Base-by-base conservation (phyloP, 2,329 filamentous ascomycete genomes). In the Ustilaginoidea virens region DNA sequence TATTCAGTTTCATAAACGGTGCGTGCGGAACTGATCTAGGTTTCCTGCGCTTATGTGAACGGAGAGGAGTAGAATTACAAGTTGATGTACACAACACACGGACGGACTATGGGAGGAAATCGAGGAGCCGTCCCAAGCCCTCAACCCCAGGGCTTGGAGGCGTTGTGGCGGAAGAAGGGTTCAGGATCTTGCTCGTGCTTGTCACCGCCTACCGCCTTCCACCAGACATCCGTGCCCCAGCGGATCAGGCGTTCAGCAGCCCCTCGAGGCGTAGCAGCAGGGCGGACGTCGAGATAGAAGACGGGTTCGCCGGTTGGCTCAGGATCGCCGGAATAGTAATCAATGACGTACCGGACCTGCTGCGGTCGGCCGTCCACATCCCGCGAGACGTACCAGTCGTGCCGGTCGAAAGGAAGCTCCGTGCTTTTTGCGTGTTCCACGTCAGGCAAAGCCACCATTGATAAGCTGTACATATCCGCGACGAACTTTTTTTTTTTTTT, bases 141-240 rank as follows among this genome's bases (percentile, higher is more conserved):
- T 33, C 28, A 39, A 17, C 35, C 26, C 30, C 35, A 41, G 3
- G 37, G 30, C 31, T 39, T 42, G 7, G 31, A 27, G 3, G 36
- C 18, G 27, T 39, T 39, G 28, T 42, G 39, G 26, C 48, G 46
- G 43, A 53, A 45, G 28, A 53, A 47, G 7, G 49, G 44, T 32
- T 48, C 40, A 10, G 52, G 50, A 14, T 55, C 43, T 34, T 52
- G 51, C 50, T 70, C 64, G 17, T 66, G 60, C 11, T 67, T 72
- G 32, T 68, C 69, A 9, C 74, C 81, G 1, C 86, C 86, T 30
- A 73, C 81, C 0, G 85, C 85, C 40, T 70, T 74, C 74, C 82
- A 93, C 90, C 90, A 98, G 7, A 92, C 69, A 53, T 96, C 87
- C 7, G 81, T 85, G 28, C 85, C 79, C 82, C 86, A 96, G 45